phyloP scores from a whole-genome alignment of 2,329 filamentous ascomycete species.

The Fusarium pseudoanthophilum region DNA sequence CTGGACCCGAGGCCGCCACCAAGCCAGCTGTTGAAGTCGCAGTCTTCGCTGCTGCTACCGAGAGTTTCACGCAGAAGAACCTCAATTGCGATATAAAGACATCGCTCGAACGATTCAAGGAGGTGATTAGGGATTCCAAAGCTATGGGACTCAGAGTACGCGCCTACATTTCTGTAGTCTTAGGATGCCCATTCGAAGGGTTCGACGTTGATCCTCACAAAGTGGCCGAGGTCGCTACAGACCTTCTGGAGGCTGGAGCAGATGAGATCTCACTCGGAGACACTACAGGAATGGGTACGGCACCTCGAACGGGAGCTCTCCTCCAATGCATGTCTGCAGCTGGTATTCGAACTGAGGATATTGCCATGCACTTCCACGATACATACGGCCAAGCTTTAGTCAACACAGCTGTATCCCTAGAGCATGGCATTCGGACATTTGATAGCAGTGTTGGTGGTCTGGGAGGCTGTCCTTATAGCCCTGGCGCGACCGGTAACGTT shows the following conservation, averaged over 20 bases:
- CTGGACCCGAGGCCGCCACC: constrained; percentile 51
- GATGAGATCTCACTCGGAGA: constrained; percentile 92
- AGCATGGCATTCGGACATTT: constrained; percentile 81
- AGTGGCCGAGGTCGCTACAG: constrained; percentile 74
- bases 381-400: constrained; percentile 89
- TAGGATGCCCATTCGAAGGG: constrained; percentile 82
- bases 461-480: constrained; percentile 86
- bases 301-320: constrained; percentile 73
- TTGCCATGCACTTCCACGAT: constrained; percentile 90
- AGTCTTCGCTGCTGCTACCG: constrained; percentile 84
- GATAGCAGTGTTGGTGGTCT: constrained; percentile 83
- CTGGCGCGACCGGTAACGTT: constrained; percentile 87
- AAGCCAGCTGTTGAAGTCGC: constrained; percentile 74
- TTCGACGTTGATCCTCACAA: constrained; percentile 70
- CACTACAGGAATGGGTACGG: constrained; percentile 90
- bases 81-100: constrained; percentile 83
- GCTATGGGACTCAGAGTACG: constrained; percentile 73
- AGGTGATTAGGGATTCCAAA: constrained; percentile 76
- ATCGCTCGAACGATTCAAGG: constrained; percentile 75
- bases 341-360: constrained; percentile 73
- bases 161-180: constrained; percentile 82
- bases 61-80: constrained; percentile 83
- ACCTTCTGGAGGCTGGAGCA: constrained; percentile 84
- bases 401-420: constrained; percentile 80
- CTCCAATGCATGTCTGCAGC: constrained; percentile 73